Conservation (phyloP, 371 early-diverging fungal genomes). For the Syncephalastrum racemosum region DNA sequence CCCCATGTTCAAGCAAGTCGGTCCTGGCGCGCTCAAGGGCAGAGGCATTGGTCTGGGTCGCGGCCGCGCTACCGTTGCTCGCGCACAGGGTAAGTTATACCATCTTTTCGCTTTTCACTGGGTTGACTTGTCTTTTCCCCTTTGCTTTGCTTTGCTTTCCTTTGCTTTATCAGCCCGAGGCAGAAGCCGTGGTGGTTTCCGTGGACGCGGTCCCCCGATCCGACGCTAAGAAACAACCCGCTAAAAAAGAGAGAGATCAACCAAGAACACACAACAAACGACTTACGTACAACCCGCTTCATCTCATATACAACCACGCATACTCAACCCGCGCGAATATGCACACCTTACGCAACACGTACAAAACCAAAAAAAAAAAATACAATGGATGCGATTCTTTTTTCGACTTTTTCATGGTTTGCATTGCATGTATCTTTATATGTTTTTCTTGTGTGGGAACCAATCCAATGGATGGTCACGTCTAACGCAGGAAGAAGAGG, state of each 20-base stretch:
- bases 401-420: too few species aligned
- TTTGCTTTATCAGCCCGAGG: conserved; percentile 23
- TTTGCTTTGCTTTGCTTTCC: conserved; percentile 5
- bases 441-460: too few species aligned
- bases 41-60: conserved; percentile 85
- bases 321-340: neutral
- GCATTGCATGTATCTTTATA: too few species aligned
- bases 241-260: too few species aligned
- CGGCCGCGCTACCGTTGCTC: conserved; percentile 84
- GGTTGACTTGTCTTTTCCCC: neutral
- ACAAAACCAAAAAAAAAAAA: neutral
- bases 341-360: neutral
- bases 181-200: conserved; percentile 34
- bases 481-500: conserved; percentile 1
- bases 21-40: conserved; percentile 79
- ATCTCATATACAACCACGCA: neutral
- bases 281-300: neutral
- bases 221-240: conserved; percentile 18
- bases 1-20: conserved; percentile 93
- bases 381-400: neutral
- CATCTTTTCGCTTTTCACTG: too few species aligned
- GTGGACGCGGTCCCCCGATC: conserved; percentile 24
- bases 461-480: too few species aligned
- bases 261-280: too few species aligned
- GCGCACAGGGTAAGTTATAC: conserved; percentile 66